Base-by-base conservation (phyloP, 2,329 filamentous ascomycete species). In the Fusarium avenaceum region DNA sequence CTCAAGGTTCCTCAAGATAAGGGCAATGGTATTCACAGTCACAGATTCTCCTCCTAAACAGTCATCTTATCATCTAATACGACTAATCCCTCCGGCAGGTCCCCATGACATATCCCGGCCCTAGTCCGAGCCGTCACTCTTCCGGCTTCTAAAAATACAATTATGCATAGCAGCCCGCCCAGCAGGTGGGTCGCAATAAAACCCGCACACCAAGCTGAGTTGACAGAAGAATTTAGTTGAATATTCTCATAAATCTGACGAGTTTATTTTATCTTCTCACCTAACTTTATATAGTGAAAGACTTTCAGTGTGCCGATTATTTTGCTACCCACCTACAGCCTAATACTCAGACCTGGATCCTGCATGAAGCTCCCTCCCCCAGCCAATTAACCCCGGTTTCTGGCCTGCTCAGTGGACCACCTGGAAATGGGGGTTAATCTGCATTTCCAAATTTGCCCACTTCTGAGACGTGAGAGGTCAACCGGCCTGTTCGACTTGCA, bases 381-480 rank as follows among this genome's bases (percentile, higher is more conserved):
- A 48, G 47, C 70, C 67, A 72, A 73, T 72, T 72, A 72, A 32
- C 67, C 69, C 69, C 69, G 6, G 49, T 52, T 57, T 61, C 9
- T 17, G 17, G 13, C 35, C 35, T 38, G 9, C 17, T 49, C 19
- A 52, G 44, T 69, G 67, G 67, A 35, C 47, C 35, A 45, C 40
- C 26, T 13, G 10, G 42, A 30, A 71, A 71, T 71, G 59, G 71
- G 62, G 71, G 63, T 70, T 74, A 73, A 73, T 72, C 63, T 63
- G 58, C 40, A 52, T 50, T 50, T 57, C 14, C 15, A 51, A 59
- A 60, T 64, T 71, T 67, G 64, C 55, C 67, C 49, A 30, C 50
- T 69, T 67, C 62, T 67, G 44, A 39, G 40, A 46, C 28, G 44
- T 70, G 57, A 69, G 57, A 69, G 66, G 66, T 52, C 66, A 45